Base-by-base conservation (phyloP, 1,284 basidiomycete species). In the Tilletia walkeri region DNA sequence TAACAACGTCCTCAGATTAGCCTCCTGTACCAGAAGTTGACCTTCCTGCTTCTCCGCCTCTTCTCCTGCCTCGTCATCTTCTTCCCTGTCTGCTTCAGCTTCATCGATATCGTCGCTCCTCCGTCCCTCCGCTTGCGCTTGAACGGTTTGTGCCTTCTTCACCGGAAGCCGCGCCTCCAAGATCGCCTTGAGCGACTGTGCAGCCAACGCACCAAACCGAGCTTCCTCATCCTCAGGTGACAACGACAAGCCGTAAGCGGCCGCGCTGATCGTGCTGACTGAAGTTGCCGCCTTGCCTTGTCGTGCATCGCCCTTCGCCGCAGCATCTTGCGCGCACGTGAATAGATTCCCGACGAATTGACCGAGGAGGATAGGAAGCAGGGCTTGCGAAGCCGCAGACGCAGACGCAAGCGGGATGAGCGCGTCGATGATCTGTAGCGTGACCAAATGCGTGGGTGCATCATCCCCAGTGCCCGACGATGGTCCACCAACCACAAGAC, bases 281-380 rank as follows among this genome's bases (percentile, higher is more conserved):
- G 56, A 16, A 7, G 16, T 34, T 34, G 56, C 36, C 38, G 30
- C 36, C 59, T 38, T 63, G 6, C 36, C 16, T 45, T 14, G 9
- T 14, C 9, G 41, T 45, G 41, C 59, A 36, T 41, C 38, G 16
- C 36, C 30, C 34, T 14, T 5, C 16, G 36, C 18, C 16, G 36
- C 7, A 9, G 59, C 30, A 9, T 45, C 14, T 14, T 45, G 41
- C 16, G 36, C 36, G 4, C 30, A n/a, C 38, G 30, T 18, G 34
- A 63, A 34, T 14, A 63, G 59, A 14, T 63, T 34, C 18, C 36
- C 59, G 12, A 63, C 36, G 36, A 63, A 63, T 39, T 63, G 59
- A 18, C 59, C 59, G 18, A 63, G 59, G 10, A 63, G 59, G 2
- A 63, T 38, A 14, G 59, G 59, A 12, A 63, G 34, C 1, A 38